Conservation (phyloP, 2,329 filamentous ascomycete species). For the Ascochyta viciae-villosae region DNA sequence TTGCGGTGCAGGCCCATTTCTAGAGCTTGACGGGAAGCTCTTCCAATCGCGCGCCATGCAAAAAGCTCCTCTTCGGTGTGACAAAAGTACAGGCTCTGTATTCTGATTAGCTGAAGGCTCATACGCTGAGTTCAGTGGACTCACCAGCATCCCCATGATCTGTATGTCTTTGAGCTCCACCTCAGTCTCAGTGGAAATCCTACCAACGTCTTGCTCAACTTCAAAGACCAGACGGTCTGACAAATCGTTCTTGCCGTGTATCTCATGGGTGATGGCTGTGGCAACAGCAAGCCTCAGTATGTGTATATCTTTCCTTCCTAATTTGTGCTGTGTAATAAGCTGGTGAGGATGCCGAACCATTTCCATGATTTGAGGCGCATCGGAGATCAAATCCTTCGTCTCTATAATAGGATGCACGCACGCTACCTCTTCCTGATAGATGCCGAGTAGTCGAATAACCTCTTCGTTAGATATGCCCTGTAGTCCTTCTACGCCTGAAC, state of each 20-base stretch:
- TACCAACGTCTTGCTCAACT: constrained; percentile 26
- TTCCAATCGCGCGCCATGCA: constrained; percentile 29
- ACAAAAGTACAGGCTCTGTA: constrained; percentile 27
- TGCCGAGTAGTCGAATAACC: constrained; percentile 17
- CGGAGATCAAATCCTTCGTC: constrained; percentile 15
- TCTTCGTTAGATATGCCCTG: constrained; percentile 18
- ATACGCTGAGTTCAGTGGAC: background rate
- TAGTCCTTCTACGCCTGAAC: constrained; percentile 11
- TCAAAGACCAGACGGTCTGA: constrained; percentile 19
- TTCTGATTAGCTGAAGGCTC: no score
- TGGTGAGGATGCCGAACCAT: constrained; percentile 9
- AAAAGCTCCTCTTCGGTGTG: constrained; percentile 30
- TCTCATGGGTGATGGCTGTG: constrained; percentile 25
- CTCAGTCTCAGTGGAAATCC: constrained; percentile 19
- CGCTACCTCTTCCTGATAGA: constrained; percentile 28
- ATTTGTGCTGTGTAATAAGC: background rate
- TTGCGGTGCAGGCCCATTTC: constrained; percentile 32
- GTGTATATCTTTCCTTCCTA: constrained; percentile 21
- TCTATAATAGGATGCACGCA: constrained; percentile 28
- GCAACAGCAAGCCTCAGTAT: constrained; percentile 27
- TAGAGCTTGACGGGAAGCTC: constrained; percentile 26
- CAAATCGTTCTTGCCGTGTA: constrained; percentile 22
- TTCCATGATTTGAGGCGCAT: constrained; percentile 15
- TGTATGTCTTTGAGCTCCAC: constrained; percentile 30
- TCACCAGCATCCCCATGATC: constrained; percentile 29